Percentiles rank a stretch among this genome's conserved stretches.
Evolutionary conservation across 352 stramenopile genomes (phyloP).

Genomic region (Globisporangium echinulatum): DNA sequence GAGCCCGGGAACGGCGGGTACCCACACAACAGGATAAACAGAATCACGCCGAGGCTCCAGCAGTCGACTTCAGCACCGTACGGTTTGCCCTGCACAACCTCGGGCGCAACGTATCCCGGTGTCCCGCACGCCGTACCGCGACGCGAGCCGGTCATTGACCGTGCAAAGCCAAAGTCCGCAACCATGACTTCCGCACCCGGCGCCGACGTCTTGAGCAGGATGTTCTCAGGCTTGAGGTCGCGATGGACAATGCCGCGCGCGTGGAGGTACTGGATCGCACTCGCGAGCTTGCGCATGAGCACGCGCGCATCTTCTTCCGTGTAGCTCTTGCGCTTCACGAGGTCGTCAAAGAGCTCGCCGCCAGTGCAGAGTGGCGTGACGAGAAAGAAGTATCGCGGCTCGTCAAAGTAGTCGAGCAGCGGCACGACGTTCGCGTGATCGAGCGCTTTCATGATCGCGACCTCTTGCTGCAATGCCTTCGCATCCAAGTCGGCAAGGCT

Average conservation of each 20-base stretch:
- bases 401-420: slow-evolving; percentile 70
- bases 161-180: slow-evolving; percentile 88
- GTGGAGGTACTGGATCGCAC: slow-evolving; percentile 92
- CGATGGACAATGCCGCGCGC: slow-evolving; percentile 89
- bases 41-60: slow-evolving; percentile 92
- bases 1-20: slow-evolving; percentile 84
- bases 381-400: slow-evolving; percentile 71
- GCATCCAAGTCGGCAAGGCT: slow-evolving; percentile 44
- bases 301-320: slow-evolving; percentile 92
- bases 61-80: slow-evolving; percentile 91
- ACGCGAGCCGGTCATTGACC: slow-evolving; percentile 44
- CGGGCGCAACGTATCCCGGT: slow-evolving; percentile 90
- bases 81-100: slow-evolving; percentile 84
- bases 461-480: slow-evolving; percentile 59
- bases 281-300: slow-evolving; percentile 86
- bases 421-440: slow-evolving; percentile 72
- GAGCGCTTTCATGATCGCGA: slow-evolving; percentile 63
- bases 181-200: slow-evolving; percentile 77
- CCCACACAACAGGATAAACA: slow-evolving; percentile 93
- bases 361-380: slow-evolving; percentile 74
- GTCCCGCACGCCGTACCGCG: slow-evolving; percentile 75
- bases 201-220: slow-evolving; percentile 75
- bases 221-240: slow-evolving; percentile 89
- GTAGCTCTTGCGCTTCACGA: slow-evolving; percentile 93
- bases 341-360: slow-evolving; percentile 94